A percentile compares a stretch with the other conserved stretches of the same genome.
phyloP scores from a whole-genome alignment of 2,329 filamentous ascomycete genomes.

The Rugonectria rugulosa region DNA sequence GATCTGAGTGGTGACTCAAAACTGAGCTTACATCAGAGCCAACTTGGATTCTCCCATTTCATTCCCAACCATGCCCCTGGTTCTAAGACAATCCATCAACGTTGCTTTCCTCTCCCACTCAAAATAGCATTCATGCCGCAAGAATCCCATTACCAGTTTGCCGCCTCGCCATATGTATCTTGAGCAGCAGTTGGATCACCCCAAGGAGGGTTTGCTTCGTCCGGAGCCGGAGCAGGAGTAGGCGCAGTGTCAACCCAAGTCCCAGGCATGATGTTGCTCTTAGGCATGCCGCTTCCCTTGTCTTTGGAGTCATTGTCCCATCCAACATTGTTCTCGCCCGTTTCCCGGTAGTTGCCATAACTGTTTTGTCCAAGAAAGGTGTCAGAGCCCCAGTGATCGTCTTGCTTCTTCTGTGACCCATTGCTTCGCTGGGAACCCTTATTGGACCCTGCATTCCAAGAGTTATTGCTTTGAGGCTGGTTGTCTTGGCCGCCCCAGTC shows the following conservation, averaged over 20 bases:
- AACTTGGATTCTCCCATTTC: too few species aligned
- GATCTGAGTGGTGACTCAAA: too few species aligned
- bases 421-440: slow-evolving; percentile 29
- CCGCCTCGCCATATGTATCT: slow-evolving; percentile 39
- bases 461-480: slow-evolving; percentile 13
- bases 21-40: too few species aligned
- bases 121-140: too few species aligned
- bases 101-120: background rate
- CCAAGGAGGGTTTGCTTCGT: slow-evolving; percentile 35
- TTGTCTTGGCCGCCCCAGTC: slow-evolving; percentile 4
- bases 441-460: background rate
- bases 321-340: slow-evolving; percentile 28
- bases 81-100: background rate
- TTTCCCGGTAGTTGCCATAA: background rate
- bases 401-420: slow-evolving; percentile 23
- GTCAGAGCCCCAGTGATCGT: slow-evolving; percentile 33
- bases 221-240: background rate
- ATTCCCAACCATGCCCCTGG: background rate
- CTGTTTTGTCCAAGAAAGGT: slow-evolving; percentile 14
- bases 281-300: background rate
- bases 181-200: slow-evolving; percentile 42
- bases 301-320: slow-evolving; percentile 14
- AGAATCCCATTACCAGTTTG: slow-evolving; percentile 17
- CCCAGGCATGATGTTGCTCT: slow-evolving; percentile 45
- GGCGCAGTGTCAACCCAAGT: slow-evolving; percentile 34